phyloP scores from a whole-genome alignment of 495 filamentous ascomycete genomes.

The Cetradonia linearis region DNA sequence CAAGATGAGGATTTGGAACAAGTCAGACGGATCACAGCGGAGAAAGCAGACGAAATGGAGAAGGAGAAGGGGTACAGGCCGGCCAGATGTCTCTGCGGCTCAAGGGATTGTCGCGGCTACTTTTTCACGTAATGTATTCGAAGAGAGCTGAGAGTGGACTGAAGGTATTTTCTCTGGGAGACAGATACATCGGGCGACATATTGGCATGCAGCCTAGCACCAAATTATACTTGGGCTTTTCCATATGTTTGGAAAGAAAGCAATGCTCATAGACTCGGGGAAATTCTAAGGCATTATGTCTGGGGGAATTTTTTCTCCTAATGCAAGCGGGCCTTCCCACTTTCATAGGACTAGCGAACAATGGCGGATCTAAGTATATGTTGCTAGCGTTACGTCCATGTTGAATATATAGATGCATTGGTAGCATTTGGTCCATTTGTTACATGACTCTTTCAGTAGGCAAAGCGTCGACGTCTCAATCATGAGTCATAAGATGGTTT shows the following conservation, averaged over 20 bases:
- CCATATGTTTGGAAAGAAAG: background rate
- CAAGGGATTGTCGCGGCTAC: constrained; percentile 53
- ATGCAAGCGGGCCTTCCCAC: too few relatives aligned
- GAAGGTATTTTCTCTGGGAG: background rate
- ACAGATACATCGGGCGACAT: background rate
- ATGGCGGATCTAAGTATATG: too few relatives aligned
- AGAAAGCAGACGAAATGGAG: constrained; percentile 42
- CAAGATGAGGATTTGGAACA: constrained; percentile 42
- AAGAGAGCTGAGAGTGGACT: background rate
- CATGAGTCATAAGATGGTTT: too few relatives aligned
- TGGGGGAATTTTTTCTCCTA: background rate
- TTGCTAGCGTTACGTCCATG: background rate
- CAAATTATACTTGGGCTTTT: background rate
- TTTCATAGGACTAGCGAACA: background rate
- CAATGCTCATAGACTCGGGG: background rate
- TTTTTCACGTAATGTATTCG: constrained; percentile 37
- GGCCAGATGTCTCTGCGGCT: constrained; percentile 59
- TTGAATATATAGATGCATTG: background rate
- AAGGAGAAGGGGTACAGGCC: constrained; percentile 35
- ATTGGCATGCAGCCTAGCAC: background rate
- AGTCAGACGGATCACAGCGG: constrained; percentile 31
- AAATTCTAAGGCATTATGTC: background rate
- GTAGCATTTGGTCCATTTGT: too few relatives aligned
- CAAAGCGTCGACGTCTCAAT: too few relatives aligned
- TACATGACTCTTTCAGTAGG: too few relatives aligned